A percentile compares a stretch with the other conserved stretches of the same genome.
Conservation (phyloP, 2,329 filamentous ascomycete species). For the Lasiodiplodia citricola region DNA sequence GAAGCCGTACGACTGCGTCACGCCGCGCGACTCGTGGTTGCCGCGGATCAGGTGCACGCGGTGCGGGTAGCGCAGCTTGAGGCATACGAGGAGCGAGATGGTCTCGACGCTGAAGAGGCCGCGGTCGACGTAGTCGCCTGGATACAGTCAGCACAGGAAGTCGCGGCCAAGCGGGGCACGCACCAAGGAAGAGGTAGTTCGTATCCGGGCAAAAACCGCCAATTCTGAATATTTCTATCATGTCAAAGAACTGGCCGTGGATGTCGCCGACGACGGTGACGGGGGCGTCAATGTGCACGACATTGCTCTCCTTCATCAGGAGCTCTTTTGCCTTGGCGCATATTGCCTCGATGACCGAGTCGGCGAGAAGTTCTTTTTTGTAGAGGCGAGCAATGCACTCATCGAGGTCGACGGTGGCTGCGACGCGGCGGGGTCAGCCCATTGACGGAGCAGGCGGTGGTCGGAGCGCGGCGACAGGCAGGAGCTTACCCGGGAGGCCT, state of each 20-base stretch:
- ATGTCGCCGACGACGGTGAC: constrained; percentile 98
- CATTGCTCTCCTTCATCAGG: constrained; percentile 99
- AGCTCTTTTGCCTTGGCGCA: constrained; percentile 99
- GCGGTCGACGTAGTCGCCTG: constrained; percentile 96
- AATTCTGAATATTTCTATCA: constrained; percentile 99
- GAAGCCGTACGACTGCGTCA: constrained; percentile 98
- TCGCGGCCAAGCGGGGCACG: constrained; percentile 29
- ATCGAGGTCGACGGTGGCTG: constrained; percentile 95
- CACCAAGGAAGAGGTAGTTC: constrained; percentile 96
- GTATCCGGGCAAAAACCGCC: constrained; percentile 97
- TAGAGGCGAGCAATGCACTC: constrained; percentile 97
- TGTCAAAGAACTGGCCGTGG: constrained; percentile 97
- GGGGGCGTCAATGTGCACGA: constrained; percentile 93
- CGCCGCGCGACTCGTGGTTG: constrained; percentile 96
- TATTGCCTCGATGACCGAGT: constrained; percentile 98
- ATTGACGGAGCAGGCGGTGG: constrained; percentile 2
- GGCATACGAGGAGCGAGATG: constrained; percentile 94
- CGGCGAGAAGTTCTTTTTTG: constrained; percentile 94
- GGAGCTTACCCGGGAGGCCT: constrained; percentile 53
- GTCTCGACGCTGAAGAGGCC: constrained; percentile 99
- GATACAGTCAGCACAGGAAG: neutral
- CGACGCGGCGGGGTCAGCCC: constrained; percentile 25
- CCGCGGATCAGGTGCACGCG: constrained; percentile 95
- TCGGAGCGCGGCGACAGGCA: neutral
- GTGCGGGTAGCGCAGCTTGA: constrained; percentile 95